Percentiles rank a stretch among this genome's conserved stretches.
Evolutionary conservation across 2,329 filamentous ascomycete species (phyloP).

Genomic region (Chaetomiaceae sp.): DNA sequence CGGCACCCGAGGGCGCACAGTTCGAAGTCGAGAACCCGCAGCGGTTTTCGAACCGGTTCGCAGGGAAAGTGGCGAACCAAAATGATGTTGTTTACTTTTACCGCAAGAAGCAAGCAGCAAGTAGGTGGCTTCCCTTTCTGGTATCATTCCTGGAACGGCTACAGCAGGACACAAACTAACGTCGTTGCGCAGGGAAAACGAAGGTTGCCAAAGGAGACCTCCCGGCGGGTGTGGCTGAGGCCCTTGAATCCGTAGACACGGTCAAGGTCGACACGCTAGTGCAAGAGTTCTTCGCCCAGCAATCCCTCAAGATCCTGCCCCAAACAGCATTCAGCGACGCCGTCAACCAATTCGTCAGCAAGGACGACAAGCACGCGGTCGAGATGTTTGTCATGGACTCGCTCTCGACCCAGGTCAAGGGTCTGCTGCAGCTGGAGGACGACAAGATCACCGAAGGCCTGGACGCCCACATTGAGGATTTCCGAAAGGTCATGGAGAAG

Average conservation of each 20-base stretch:
- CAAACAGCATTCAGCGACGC: constrained; percentile 92
- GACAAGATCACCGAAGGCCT: constrained; percentile 61
- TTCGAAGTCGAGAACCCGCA: constrained; percentile 95
- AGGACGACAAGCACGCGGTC: constrained; percentile 92
- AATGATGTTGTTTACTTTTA: constrained; percentile 94
- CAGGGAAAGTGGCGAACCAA: constrained; percentile 84
- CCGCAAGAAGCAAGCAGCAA: constrained; percentile 66
- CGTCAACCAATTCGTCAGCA: constrained; percentile 87
- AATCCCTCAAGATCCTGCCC: constrained; percentile 87
- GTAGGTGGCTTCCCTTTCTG: constrained; percentile 33
- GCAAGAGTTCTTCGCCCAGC: constrained; percentile 77
- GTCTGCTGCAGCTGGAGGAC: constrained; percentile 62
- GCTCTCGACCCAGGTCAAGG: constrained; percentile 64
- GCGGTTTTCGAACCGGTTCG: constrained; percentile 88
- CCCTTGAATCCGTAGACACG: constrained; percentile 61
- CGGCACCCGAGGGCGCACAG: constrained; percentile 74
- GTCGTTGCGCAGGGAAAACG: constrained; percentile 32
- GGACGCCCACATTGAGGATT: constrained; percentile 67
- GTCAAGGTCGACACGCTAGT: constrained; percentile 88
- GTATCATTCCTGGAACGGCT: no score
- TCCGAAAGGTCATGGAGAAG: constrained; percentile 65
- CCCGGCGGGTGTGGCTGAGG: constrained; percentile 60
- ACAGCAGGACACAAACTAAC: constrained; percentile 20
- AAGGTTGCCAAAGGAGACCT: constrained; percentile 53
- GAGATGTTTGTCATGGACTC: constrained; percentile 72